Conservation (phyloP, 495 filamentous ascomycete species). For the Hypoxylon crocopeplum region DNA sequence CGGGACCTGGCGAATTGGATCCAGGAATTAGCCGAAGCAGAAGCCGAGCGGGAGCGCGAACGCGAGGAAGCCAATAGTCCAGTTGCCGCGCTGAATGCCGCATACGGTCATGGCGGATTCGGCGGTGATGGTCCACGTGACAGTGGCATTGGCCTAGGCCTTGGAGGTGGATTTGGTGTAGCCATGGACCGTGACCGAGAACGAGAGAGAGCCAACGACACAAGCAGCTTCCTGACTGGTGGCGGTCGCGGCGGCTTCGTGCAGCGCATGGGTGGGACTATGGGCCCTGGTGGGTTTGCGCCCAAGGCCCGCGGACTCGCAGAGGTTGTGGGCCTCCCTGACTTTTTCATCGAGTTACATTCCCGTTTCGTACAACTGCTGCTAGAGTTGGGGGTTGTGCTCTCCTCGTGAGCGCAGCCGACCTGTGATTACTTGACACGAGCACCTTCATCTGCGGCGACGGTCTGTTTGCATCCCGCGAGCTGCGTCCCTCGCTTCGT, state of each 20-base stretch:
- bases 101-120: constrained; percentile 37
- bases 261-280: constrained; percentile 46
- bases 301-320: constrained; percentile 78
- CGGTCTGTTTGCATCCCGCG: constrained; percentile 5
- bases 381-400: constrained; percentile 65
- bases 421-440: neutral
- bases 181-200: constrained; percentile 35
- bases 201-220: constrained; percentile 27
- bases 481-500: constrained; percentile 1
- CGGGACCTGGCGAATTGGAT: constrained; percentile 79
- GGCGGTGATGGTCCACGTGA: constrained; percentile 39
- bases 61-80: constrained; percentile 42
- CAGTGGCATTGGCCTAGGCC: constrained; percentile 39
- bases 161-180: constrained; percentile 41
- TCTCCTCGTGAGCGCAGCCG: constrained; percentile 44
- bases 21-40: constrained; percentile 62
- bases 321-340: constrained; percentile 83
- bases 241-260: constrained; percentile 47
- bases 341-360: constrained; percentile 90
- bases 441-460: neutral
- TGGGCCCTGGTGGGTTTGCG: constrained; percentile 48
- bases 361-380: constrained; percentile 76
- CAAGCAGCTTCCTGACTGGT: constrained; percentile 56
- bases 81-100: constrained; percentile 44
- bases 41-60: constrained; percentile 68